phyloP scores from a whole-genome alignment of 441 rosid species.

The Erysimum cheiri region DNA sequence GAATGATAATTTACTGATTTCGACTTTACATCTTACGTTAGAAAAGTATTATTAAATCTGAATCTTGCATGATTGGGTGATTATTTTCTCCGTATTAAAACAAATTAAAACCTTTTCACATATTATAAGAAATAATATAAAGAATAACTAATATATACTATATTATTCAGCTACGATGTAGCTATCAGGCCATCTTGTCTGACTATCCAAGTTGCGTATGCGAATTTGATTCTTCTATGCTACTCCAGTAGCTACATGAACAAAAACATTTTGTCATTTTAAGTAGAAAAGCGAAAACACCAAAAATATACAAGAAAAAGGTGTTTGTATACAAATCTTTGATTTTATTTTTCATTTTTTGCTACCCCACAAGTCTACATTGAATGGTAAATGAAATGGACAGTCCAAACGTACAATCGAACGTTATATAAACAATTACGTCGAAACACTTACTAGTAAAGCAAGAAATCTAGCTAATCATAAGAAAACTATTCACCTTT shows the following conservation, averaged over 20 bases:
- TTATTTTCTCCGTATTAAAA: neutral
- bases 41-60: neutral
- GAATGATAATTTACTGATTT: neutral
- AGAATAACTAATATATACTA: neutral
- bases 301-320: neutral
- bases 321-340: neutral
- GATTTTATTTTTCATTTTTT: neutral
- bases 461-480: conserved; percentile 21
- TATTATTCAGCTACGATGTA: conserved; percentile 6
- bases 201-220: conserved; percentile 24
- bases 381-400: neutral
- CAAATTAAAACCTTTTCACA: neutral
- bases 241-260: neutral
- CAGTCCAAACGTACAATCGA: neutral
- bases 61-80: neutral
- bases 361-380: neutral
- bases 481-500: conserved; percentile 4
- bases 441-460: conserved; percentile 8
- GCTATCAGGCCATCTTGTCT: conserved; percentile 11
- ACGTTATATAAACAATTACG: neutral
- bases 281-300: neutral
- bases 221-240: conserved; percentile 21
- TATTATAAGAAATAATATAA: neutral
- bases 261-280: conserved; percentile 21
- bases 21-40: neutral